A percentile compares a stretch with the other conserved stretches of the same genome.
Evolutionary conservation across 306 rosid species (phyloP).

Genomic region (Castanospermum australe): DNA sequence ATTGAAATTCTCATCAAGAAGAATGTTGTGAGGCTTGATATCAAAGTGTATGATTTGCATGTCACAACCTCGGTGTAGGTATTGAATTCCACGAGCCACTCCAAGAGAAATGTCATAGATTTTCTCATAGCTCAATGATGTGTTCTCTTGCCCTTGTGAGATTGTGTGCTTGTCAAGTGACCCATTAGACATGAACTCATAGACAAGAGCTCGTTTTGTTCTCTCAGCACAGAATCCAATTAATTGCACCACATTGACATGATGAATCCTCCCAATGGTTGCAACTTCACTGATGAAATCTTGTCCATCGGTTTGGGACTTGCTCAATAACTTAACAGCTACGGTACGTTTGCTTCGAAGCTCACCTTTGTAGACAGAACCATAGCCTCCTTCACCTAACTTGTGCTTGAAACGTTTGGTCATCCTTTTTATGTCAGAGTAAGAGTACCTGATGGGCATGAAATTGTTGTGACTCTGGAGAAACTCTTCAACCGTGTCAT

Average conservation of each 20-base stretch:
- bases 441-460: slow-evolving; percentile 9
- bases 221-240: slow-evolving; percentile 25
- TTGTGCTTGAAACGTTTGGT: slow-evolving; percentile 3
- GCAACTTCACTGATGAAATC: slow-evolving; percentile 27
- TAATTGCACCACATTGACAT: slow-evolving; percentile 21
- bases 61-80: slow-evolving; percentile 24
- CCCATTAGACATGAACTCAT: slow-evolving; percentile 21
- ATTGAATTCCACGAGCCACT: slow-evolving; percentile 16
- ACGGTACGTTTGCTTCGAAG: slow-evolving; percentile 11
- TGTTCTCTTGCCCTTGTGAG: not conserved
- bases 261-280: slow-evolving; percentile 13
- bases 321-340: slow-evolving; percentile 18
- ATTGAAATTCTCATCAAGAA: slow-evolving; percentile 11
- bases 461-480: not conserved
- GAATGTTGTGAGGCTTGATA: slow-evolving; percentile 11
- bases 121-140: not conserved
- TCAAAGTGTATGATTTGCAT: slow-evolving; percentile 25
- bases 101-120: slow-evolving; percentile 7
- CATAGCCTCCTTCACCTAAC: slow-evolving; percentile 23
- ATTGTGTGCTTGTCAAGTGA: slow-evolving; percentile 19
- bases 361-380: slow-evolving; percentile 6
- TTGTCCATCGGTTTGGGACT: slow-evolving; percentile 18
- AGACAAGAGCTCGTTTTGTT: slow-evolving; percentile 18
- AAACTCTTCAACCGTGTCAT: slow-evolving; percentile 6
- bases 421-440: slow-evolving; percentile 13